phyloP scores from a whole-genome alignment of 169 alveolate genomes.

The Haemoproteus tartakovskyi region DNA sequence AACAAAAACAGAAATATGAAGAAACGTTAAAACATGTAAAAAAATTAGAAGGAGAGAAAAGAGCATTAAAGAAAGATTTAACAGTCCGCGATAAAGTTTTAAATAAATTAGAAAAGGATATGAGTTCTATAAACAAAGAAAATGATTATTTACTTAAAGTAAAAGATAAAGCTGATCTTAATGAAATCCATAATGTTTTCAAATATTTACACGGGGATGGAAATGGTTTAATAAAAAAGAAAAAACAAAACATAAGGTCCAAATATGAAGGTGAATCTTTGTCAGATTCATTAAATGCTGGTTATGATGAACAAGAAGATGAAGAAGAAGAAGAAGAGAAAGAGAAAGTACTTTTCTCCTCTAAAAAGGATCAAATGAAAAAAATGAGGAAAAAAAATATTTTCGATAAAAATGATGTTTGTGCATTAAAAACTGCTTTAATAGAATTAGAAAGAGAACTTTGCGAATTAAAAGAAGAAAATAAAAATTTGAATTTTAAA shows the following conservation, averaged over 20 bases:
- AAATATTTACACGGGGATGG: constrained; percentile 16
- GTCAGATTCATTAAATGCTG: not conserved
- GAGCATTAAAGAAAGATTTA: constrained; percentile 40
- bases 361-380: no score
- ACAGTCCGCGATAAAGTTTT: constrained; percentile 50
- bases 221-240: not conserved
- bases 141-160: constrained; percentile 30
- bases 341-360: no score
- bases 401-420: constrained; percentile 13
- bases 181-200: constrained; percentile 40
- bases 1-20: constrained; percentile 59
- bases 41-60: constrained; percentile 45
- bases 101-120: constrained; percentile 53
- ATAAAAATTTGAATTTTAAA: constrained; percentile 57
- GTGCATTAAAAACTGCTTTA: constrained; percentile 26
- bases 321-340: not conserved
- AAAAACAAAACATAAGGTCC: not conserved
- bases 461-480: constrained; percentile 46
- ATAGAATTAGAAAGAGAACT: constrained; percentile 59
- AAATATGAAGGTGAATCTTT: not conserved
- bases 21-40: constrained; percentile 62
- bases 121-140: constrained; percentile 46
- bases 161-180: constrained; percentile 15
- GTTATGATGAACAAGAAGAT: not conserved
- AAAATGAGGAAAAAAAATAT: not conserved